These are phyloP conservation scores for Diplodia scrobiculata DNA, from an alignment of 2,329 filamentous ascomycete genomes.

Conservation along the genomic window DNA sequence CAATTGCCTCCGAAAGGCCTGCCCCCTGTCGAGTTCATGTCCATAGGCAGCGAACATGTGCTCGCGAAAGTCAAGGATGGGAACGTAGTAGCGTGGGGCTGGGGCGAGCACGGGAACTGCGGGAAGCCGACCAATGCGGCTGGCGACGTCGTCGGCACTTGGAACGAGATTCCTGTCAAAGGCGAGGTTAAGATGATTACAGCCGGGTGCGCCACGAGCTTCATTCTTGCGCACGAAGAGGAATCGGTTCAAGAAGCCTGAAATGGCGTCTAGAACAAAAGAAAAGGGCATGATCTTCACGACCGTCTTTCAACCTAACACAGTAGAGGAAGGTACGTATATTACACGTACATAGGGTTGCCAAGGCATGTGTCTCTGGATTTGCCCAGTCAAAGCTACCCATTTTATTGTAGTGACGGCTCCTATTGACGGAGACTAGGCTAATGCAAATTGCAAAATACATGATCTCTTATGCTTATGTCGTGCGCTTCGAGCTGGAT, in stretches of 20 bases:
- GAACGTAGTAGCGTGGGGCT: slow-evolving; percentile 83
- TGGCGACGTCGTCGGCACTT: slow-evolving; percentile 69
- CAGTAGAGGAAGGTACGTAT: background rate
- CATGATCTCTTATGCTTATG: no score
- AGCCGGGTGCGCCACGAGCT: slow-evolving; percentile 90
- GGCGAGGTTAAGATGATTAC: slow-evolving; percentile 64
- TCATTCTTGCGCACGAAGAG: slow-evolving; percentile 54
- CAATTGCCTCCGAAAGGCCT: slow-evolving; percentile 69
- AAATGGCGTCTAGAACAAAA: background rate
- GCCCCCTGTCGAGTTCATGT: slow-evolving; percentile 63
- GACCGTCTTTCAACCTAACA: background rate
- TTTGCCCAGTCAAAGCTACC: no score
- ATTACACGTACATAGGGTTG: no score
- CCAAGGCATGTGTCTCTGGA: no score
- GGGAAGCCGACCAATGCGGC: slow-evolving; percentile 63
- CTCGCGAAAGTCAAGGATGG: slow-evolving; percentile 67
- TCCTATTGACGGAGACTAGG: no score
- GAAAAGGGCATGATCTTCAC: background rate
- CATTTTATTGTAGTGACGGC: no score
- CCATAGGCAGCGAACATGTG: slow-evolving; percentile 87
- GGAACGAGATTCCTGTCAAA: slow-evolving; percentile 64
- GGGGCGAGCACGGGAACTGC: slow-evolving; percentile 98
- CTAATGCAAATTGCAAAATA: no score
- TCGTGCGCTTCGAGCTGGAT: background rate
- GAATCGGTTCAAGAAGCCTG: background rate